A percentile compares a stretch with the other conserved stretches of the same genome.
These are phyloP conservation scores for Sclerotinia borealis DNA, from an alignment of 2,329 filamentous ascomycete species.

Conservation along the genomic window DNA sequence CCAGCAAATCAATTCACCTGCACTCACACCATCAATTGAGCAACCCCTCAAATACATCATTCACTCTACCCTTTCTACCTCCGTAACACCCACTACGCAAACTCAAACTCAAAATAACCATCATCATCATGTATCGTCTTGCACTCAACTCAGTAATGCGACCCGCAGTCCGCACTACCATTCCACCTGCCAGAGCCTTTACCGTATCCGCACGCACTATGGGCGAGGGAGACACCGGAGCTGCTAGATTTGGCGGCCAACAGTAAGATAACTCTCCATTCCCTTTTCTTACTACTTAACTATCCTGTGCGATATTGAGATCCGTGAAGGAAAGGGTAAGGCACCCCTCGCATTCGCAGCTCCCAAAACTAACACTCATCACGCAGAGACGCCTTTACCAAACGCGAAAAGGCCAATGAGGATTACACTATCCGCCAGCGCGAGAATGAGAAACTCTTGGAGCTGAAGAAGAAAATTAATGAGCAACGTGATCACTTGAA, in stretches of 20 bases:
- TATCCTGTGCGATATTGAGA: conserved; percentile 2
- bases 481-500: conserved; percentile 80
- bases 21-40: conserved; percentile 23
- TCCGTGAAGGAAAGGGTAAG: not conserved
- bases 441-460: conserved; percentile 47
- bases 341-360: not conserved
- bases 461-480: conserved; percentile 65
- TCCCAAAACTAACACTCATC: conserved; percentile 17
- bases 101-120: conserved; percentile 8
- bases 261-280: conserved; percentile 20
- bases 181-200: conserved; percentile 46
- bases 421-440: conserved; percentile 14
- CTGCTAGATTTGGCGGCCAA: conserved; percentile 21
- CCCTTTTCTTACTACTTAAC: not conserved
- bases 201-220: conserved; percentile 40
- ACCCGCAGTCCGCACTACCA: conserved; percentile 38
- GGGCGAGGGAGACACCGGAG: conserved; percentile 55
- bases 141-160: conserved; percentile 47
- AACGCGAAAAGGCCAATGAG: conserved; percentile 69
- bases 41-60: conserved; percentile 21
- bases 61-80: not conserved
- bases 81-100: not conserved
- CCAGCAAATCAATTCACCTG: conserved; percentile 18
- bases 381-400: conserved; percentile 80
- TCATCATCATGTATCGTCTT: conserved; percentile 57